Evolutionary conservation across 2,329 filamentous ascomycete genomes (phyloP).

Genomic region (Colletotrichum costaricense): DNA sequence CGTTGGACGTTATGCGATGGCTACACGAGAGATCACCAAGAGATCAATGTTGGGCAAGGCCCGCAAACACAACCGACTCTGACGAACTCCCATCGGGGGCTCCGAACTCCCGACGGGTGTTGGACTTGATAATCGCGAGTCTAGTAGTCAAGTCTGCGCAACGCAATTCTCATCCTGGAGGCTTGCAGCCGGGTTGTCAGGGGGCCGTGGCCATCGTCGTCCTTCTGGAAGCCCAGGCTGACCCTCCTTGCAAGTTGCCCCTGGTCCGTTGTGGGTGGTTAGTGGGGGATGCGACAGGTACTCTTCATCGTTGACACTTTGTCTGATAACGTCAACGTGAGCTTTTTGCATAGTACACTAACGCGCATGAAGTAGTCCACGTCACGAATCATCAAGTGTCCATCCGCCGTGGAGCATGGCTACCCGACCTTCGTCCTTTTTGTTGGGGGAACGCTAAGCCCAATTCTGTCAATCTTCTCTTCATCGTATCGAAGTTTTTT

Average conservation of each 20-base stretch:
- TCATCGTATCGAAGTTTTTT: constrained; percentile 18
- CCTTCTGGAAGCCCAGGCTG: constrained; percentile 31
- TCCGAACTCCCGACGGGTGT: background rate
- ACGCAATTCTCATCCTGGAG: constrained; percentile 7
- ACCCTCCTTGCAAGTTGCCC: background rate
- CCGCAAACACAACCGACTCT: background rate
- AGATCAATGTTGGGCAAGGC: background rate
- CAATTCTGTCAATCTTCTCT: constrained; percentile 4
- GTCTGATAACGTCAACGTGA: background rate
- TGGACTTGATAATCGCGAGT: background rate
- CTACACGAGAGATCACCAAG: background rate
- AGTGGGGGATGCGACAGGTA: background rate
- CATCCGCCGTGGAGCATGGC: constrained; percentile 18
- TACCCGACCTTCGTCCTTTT: constrained; percentile 29
- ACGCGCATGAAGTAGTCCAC: constrained; percentile 20
- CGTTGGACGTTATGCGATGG: constrained; percentile 18
- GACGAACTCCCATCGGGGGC: constrained; percentile 8
- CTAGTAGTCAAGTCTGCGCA: background rate
- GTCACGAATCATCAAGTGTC: constrained; percentile 14
- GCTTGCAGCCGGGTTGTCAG: background rate
- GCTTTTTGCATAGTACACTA: background rate
- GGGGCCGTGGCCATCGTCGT: constrained; percentile 5
- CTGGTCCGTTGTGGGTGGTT: constrained; percentile 19
- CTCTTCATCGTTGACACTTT: background rate
- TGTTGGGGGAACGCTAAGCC: constrained; percentile 34